phyloP scores from a whole-genome alignment of 2,329 filamentous ascomycete genomes.

The Peltaster fructicola region DNA sequence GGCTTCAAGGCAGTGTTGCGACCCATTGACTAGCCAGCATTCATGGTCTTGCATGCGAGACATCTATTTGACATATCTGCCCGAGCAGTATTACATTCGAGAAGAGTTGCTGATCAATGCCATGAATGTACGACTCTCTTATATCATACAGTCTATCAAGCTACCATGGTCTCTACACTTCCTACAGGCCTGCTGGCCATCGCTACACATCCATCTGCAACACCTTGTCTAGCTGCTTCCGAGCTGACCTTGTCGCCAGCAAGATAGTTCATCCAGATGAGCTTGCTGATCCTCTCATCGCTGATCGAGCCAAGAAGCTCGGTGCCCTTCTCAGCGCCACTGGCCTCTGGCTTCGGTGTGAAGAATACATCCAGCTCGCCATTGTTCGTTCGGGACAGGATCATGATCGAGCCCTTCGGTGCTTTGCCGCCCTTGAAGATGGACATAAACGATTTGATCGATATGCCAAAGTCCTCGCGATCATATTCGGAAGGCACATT shows the following conservation, averaged over 20 bases:
- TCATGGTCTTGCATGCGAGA: no score
- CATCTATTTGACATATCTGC: no score
- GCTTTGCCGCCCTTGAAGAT: constrained; percentile 66
- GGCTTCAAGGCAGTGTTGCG: no score
- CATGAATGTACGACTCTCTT: no score
- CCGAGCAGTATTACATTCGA: no score
- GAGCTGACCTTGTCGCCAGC: constrained; percentile 75
- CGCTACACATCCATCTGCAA: constrained; percentile 74
- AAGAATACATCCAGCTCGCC: constrained; percentile 54
- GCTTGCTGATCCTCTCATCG: constrained; percentile 64
- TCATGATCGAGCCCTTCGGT: constrained; percentile 60
- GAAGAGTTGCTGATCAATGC: no score
- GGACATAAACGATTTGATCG: constrained; percentile 60
- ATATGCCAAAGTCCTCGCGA: constrained; percentile 58
- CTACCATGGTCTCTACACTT: constrained; percentile 64
- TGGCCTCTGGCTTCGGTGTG: constrained; percentile 29
- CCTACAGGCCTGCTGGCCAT: constrained; percentile 79
- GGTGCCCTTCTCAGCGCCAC: constrained; percentile 15
- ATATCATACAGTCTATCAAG: no score
- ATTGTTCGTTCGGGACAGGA: constrained; percentile 48
- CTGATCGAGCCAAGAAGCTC: constrained; percentile 50
- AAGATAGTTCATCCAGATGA: constrained; percentile 82
- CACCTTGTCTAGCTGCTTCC: constrained; percentile 59
- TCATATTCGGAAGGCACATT: constrained; percentile 31
- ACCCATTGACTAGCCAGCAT: no score